A percentile compares a stretch with the other conserved stretches of the same genome.
phyloP scores from a whole-genome alignment of 1,284 basidiomycete genomes.

The Trichosporon faecale region DNA sequence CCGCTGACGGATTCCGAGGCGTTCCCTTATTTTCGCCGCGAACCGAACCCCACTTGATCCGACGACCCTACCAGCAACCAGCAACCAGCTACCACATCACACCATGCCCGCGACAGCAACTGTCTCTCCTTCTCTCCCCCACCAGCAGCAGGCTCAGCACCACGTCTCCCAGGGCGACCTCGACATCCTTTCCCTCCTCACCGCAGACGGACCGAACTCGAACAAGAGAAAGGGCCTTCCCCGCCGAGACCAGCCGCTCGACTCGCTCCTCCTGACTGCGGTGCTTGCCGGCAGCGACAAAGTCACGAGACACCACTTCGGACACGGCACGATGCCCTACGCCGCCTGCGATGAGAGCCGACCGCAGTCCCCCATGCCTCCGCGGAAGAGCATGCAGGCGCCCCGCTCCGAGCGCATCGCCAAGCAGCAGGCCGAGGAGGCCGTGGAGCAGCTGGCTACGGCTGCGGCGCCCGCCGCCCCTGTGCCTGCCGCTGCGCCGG shows the following conservation, averaged over 20 bases:
- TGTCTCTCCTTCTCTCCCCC: slow-evolving; percentile 42
- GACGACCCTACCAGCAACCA: background rate
- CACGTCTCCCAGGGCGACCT: slow-evolving; percentile 38
- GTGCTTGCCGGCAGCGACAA: slow-evolving; percentile 48
- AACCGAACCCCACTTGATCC: slow-evolving; percentile 1
- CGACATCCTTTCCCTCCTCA: slow-evolving; percentile 45
- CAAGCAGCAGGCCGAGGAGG: slow-evolving; percentile 18
- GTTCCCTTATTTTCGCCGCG: slow-evolving; percentile 3
- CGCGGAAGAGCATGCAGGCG: slow-evolving; percentile 40
- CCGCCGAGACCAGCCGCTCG: slow-evolving; percentile 33
- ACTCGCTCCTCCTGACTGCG: slow-evolving; percentile 48
- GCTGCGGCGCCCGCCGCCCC: background rate
- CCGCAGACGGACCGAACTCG: slow-evolving; percentile 26
- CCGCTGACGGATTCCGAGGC: background rate
- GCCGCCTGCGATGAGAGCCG: slow-evolving; percentile 46
- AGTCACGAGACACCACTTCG: slow-evolving; percentile 49
- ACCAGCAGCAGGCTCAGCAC: slow-evolving; percentile 55
- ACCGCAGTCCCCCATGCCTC: slow-evolving; percentile 33
- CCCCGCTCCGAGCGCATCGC: slow-evolving; percentile 44
- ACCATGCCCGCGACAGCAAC: slow-evolving; percentile 7
- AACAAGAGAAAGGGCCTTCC: slow-evolving; percentile 1
- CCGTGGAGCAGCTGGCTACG: slow-evolving; percentile 8
- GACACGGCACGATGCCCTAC: slow-evolving; percentile 48
- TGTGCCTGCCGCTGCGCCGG: background rate
- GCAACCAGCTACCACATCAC: background rate